Percentiles rank a stretch among this genome's conserved stretches.
Conservation (phyloP, 257 asterid species). For the Euphrasia confusa region DNA sequence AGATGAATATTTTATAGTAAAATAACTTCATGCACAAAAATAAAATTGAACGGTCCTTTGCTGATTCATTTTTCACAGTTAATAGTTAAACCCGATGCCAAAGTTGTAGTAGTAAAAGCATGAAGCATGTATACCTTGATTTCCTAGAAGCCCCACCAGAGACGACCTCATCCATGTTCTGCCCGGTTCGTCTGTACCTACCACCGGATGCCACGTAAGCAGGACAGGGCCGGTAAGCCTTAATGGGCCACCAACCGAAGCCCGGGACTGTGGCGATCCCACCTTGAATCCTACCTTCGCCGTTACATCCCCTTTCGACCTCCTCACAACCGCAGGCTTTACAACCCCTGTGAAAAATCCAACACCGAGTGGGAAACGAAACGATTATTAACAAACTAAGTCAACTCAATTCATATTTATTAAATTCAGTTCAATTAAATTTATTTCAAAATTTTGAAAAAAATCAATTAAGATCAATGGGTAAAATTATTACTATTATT, state of each 20-base stretch:
- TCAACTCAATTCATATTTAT: too few relatives aligned
- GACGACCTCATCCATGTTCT: constrained; percentile 91
- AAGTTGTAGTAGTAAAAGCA: neutral
- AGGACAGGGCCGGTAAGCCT: constrained; percentile 94
- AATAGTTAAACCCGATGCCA: neutral
- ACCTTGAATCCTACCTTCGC: constrained; percentile 96
- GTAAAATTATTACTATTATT: too few relatives aligned
- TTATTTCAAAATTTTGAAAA: too few relatives aligned
- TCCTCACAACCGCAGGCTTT: constrained; percentile 74
- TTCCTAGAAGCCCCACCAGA: constrained; percentile 45
- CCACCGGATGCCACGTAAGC: constrained; percentile 84
- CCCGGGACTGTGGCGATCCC: constrained; percentile 93
- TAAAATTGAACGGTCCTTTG: too few relatives aligned
- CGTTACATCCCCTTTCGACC: constrained; percentile 77
- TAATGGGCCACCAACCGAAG: constrained; percentile 98
- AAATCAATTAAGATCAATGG: too few relatives aligned
- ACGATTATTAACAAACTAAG: neutral
- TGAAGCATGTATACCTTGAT: neutral
- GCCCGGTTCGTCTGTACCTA: constrained; percentile 69
- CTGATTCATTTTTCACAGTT: too few relatives aligned
- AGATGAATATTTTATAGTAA: neutral
- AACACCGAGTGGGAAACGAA: neutral
- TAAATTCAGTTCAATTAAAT: too few relatives aligned
- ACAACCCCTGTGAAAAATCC: constrained; percentile 51
- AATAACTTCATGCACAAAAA: too few relatives aligned